Evolutionary conservation across 1,139 yeast species (phyloP), one percentile per base, ranked within the genome.

Genomic region (Kluyveromyces sp.): DNA sequence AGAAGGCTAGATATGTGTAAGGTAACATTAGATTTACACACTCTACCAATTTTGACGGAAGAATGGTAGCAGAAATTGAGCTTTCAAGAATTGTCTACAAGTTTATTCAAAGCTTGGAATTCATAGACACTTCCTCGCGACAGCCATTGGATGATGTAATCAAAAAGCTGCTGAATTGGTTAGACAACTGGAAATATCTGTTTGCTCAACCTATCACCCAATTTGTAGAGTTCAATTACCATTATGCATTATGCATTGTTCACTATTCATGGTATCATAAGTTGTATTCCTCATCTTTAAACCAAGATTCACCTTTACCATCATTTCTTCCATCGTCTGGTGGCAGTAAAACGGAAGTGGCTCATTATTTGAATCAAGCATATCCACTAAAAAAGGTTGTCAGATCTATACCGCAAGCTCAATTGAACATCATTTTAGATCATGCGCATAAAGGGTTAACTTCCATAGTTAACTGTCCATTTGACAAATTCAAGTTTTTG

Each of bases 61-160:
- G 95, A 50, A 84, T 86, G 81, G 83, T 85, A 15, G 83, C 90
- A 46, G 95, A 86, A 63, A 81, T 84, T 45, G 77, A 81, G 25
- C 71, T 84, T 7, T 77, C 83, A 48, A 64, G 79, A 34, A 72
- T 82, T 21, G 71, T 85, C 1, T 84, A 84, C 62, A 77, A 76
- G 49, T 83, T 73, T 58, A 67, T 81, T 32, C 85, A 81, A 56
- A 50, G 53, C 34, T 45, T 55, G 7, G 42, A 49, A 8, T 42
- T 42, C 10, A 42, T 41, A 50, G 55, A 47, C 50, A 53, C 38
- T 51, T 28, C 49, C 4, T 31, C 45, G 6, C 59, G 56, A 29
- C 64, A 55, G 33, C 54, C 66, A 4, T 57, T 58, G 55, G 49
- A 56, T 15, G 57, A 57, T 4, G 67, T 68, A 37, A 67, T 65